Evolutionary conservation across 495 filamentous ascomycete species (phyloP).

Genomic region (Articulospora tetracladia): DNA sequence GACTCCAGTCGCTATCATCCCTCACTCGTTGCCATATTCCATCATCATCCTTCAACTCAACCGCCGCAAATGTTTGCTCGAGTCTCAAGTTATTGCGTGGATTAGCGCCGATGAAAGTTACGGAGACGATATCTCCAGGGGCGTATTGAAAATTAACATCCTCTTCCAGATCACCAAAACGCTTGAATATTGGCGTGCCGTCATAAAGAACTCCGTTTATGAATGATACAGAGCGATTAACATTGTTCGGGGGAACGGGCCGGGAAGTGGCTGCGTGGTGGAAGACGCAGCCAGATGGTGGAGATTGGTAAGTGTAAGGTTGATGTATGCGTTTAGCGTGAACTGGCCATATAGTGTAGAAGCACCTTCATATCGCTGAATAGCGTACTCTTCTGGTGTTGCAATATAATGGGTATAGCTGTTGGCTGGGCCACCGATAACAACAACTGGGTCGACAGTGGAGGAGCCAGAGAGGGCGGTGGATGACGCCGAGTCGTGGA

Average conservation of each 20-base stretch:
- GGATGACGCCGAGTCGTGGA: slow-evolving; percentile 48
- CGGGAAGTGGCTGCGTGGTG: slow-evolving; percentile 41
- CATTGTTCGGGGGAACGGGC: slow-evolving; percentile 79
- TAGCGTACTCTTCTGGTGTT: slow-evolving; percentile 84
- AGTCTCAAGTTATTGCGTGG: slow-evolving; percentile 82
- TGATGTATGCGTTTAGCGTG: slow-evolving; percentile 86
- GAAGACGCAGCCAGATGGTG: slow-evolving; percentile 57
- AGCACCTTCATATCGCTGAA: slow-evolving; percentile 94
- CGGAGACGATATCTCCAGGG: slow-evolving; percentile 54
- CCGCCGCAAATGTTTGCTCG: slow-evolving; percentile 73
- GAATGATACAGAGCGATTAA: slow-evolving; percentile 74
- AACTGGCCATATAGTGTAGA: slow-evolving; percentile 94
- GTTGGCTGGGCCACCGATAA: slow-evolving; percentile 92
- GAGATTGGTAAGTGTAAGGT: slow-evolving; percentile 70
- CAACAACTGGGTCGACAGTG: slow-evolving; percentile 58
- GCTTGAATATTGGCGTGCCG: slow-evolving; percentile 61
- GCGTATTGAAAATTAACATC: slow-evolving; percentile 54
- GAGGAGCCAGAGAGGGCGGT: slow-evolving; percentile 37
- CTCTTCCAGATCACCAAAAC: slow-evolving; percentile 68
- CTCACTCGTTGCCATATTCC: slow-evolving; percentile 62
- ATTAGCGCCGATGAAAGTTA: slow-evolving; percentile 81
- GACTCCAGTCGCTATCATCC: slow-evolving; percentile 73
- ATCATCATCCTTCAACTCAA: slow-evolving; percentile 57
- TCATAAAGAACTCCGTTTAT: slow-evolving; percentile 79
- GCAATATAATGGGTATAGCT: slow-evolving; percentile 95